Evolutionary conservation across 805 yeast genomes (phyloP).

Genomic region (Wickerhamiella musiphila): DNA sequence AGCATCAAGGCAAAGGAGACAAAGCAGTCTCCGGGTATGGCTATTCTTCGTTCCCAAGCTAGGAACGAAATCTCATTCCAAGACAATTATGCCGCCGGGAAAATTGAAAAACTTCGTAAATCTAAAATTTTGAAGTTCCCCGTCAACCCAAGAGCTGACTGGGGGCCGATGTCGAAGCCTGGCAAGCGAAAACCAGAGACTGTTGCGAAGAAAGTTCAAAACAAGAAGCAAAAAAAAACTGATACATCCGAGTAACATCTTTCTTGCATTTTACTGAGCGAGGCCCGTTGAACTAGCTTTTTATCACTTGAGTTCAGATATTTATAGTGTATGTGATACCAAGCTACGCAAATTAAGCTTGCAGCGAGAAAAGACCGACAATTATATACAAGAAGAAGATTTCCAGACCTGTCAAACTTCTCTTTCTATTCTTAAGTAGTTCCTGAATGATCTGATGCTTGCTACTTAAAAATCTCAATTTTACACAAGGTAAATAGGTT

Average conservation of each 20-base stretch:
- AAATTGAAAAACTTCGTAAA: slow-evolving; percentile 44
- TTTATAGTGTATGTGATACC: too few relatives aligned
- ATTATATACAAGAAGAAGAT: background rate
- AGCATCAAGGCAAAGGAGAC: slow-evolving; percentile 20
- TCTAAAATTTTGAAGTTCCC: slow-evolving; percentile 77
- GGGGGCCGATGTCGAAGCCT: slow-evolving; percentile 87
- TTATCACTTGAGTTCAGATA: too few relatives aligned
- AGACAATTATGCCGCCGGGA: slow-evolving; percentile 35
- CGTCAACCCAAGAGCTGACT: slow-evolving; percentile 79
- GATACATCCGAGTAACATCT: too few relatives aligned
- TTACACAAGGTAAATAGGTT: too few relatives aligned
- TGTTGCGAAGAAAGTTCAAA: background rate
- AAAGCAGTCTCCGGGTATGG: slow-evolving; percentile 20
- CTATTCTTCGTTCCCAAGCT: slow-evolving; percentile 17
- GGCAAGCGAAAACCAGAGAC: slow-evolving; percentile 1
- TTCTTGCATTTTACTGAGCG: too few relatives aligned
- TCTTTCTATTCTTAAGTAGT: too few relatives aligned
- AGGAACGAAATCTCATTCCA: slow-evolving; percentile 34
- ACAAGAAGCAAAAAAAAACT: slow-evolving; percentile 24
- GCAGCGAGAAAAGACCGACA: slow-evolving; percentile 2
- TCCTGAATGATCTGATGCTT: too few relatives aligned
- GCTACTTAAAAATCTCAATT: too few relatives aligned
- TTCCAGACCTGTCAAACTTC: too few relatives aligned
- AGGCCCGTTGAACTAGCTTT: too few relatives aligned
- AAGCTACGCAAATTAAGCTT: background rate